Evolutionary conservation across 495 filamentous ascomycete genomes (phyloP).

Genomic region (Aspergillus nidulans): DNA sequence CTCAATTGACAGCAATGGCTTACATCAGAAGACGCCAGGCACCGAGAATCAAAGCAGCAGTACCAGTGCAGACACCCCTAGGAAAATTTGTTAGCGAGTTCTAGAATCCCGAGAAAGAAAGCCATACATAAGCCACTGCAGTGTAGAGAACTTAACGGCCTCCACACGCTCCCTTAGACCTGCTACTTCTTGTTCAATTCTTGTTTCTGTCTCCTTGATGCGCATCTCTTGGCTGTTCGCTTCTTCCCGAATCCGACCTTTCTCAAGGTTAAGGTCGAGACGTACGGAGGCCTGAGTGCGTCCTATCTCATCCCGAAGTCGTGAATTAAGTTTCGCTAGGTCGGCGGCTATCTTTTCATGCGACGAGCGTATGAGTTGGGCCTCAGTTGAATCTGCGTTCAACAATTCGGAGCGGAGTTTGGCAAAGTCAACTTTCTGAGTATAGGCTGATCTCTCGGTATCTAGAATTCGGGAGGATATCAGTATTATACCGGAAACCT

Average conservation of each 20-base stretch:
- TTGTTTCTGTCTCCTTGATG: slow-evolving; percentile 96
- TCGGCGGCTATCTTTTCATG: slow-evolving; percentile 94
- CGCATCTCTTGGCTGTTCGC: slow-evolving; percentile 96
- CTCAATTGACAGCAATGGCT: slow-evolving; percentile 8
- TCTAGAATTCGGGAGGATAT: slow-evolving; percentile 26
- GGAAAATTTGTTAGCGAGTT: slow-evolving; percentile 22
- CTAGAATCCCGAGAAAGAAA: background rate
- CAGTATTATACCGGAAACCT: background rate
- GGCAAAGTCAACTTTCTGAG: slow-evolving; percentile 98
- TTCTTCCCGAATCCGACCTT: slow-evolving; percentile 94
- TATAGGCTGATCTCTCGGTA: slow-evolving; percentile 73
- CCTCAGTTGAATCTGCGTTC: slow-evolving; percentile 84
- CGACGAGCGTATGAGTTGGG: slow-evolving; percentile 77
- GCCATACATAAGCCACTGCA: slow-evolving; percentile 90
- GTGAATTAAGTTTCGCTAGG: slow-evolving; percentile 82
- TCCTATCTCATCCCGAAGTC: slow-evolving; percentile 88
- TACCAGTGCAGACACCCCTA: slow-evolving; percentile 88
- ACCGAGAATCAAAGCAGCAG: slow-evolving; percentile 90
- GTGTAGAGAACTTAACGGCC: slow-evolving; percentile 93
- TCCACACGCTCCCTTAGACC: slow-evolving; percentile 86
- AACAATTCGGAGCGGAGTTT: slow-evolving; percentile 94
- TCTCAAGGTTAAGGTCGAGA: slow-evolving; percentile 92
- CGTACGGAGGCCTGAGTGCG: slow-evolving; percentile 88
- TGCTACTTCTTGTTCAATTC: slow-evolving; percentile 97
- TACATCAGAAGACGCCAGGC: slow-evolving; percentile 84